Percentiles rank a stretch among this genome's conserved stretches.
Conservation (phyloP, 805 yeast genomes). For the Saccharomycopsis selenospora region DNA sequence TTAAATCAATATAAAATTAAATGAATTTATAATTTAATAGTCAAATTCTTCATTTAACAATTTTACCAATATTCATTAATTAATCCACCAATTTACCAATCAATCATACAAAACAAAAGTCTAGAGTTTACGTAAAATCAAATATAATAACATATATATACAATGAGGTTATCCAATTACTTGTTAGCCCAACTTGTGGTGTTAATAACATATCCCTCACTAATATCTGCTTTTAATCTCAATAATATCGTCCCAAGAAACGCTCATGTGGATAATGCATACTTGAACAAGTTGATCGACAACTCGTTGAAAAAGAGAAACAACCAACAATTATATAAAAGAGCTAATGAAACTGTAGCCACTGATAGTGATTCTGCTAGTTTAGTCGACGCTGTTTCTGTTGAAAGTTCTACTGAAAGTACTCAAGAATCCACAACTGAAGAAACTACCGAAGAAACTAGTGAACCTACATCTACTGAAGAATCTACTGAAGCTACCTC, state of each 20-base stretch:
- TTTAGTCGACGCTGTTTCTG: background rate
- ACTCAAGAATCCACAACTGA: too few species aligned
- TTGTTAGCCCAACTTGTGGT: background rate
- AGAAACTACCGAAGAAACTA: too few species aligned
- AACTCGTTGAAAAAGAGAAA: conserved; percentile 17
- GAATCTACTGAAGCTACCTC: background rate
- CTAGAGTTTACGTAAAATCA: too few species aligned
- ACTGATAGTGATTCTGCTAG: background rate
- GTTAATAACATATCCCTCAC: background rate
- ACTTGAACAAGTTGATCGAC: conserved; percentile 15
- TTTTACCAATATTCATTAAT: too few species aligned
- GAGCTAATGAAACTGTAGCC: conserved; percentile 3
- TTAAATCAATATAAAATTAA: too few species aligned
- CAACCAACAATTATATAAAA: conserved; percentile 2
- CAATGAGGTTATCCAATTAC: background rate
- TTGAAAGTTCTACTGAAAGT: background rate
- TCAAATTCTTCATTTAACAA: too few species aligned
- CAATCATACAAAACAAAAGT: too few species aligned
- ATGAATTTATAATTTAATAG: too few species aligned
- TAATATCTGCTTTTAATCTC: background rate
- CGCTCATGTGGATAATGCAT: conserved; percentile 12
- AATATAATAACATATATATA: too few species aligned
- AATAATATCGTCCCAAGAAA: conserved; percentile 2
- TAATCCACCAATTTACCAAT: too few species aligned
- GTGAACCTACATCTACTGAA: too few species aligned